phyloP scores from a whole-genome alignment of 2,329 filamentous ascomycete genomes.

The Plectosphaerella cucumerina region DNA sequence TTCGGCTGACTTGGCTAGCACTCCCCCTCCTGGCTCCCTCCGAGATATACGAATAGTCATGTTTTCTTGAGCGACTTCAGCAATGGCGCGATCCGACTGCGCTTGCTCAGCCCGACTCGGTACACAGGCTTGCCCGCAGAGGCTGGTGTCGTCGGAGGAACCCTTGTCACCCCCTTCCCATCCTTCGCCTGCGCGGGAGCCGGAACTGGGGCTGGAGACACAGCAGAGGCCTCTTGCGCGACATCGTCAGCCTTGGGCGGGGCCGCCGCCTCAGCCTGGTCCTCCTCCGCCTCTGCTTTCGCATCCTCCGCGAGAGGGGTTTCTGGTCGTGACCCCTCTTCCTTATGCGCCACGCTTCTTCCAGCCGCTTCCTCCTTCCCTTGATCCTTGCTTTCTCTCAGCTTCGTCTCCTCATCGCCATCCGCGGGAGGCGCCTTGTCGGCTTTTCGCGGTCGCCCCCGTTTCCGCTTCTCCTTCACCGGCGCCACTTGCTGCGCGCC shows the following conservation, averaged over 20 bases:
- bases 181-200: too few species aligned
- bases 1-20: too few species aligned
- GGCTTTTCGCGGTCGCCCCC: slow-evolving; percentile 38
- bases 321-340: not conserved
- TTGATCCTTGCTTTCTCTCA: not conserved
- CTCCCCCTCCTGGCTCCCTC: not conserved
- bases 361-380: not conserved
- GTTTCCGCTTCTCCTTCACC: slow-evolving; percentile 18
- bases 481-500: not conserved
- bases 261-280: not conserved
- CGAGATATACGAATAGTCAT: not conserved
- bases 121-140: slow-evolving; percentile 34
- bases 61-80: slow-evolving; percentile 44
- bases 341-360: not conserved
- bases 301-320: not conserved
- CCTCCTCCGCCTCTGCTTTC: not conserved
- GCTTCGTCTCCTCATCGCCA: not conserved
- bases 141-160: not conserved
- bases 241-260: too few species aligned
- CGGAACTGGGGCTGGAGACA: too few species aligned
- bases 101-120: slow-evolving; percentile 48
- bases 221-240: too few species aligned
- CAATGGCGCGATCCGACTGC: slow-evolving; percentile 44
- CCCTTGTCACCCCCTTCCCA: too few species aligned
- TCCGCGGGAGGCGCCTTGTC: slow-evolving; percentile 13